These are phyloP conservation scores for Onygenales sp. DNA, from an alignment of 2,329 filamentous ascomycete species.

Conservation along the genomic window DNA sequence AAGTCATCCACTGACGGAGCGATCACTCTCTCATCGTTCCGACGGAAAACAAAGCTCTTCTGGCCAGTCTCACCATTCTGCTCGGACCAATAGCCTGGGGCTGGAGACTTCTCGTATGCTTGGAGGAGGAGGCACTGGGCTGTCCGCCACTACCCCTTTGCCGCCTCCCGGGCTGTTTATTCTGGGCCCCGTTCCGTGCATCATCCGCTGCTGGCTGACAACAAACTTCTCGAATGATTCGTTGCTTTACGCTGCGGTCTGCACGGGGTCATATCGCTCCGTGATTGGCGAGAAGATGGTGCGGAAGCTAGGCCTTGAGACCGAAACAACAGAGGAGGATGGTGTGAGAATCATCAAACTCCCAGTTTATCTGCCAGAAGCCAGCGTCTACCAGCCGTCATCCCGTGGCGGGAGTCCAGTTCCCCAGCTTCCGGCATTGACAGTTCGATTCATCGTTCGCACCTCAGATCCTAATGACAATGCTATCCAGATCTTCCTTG, in stretches of 20 bases:
- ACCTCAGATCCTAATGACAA: slow-evolving; percentile 41
- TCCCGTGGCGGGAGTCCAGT: slow-evolving; percentile 63
- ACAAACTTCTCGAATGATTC: slow-evolving; percentile 82
- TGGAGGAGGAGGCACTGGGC: slow-evolving; percentile 57
- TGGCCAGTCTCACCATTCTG: slow-evolving; percentile 68
- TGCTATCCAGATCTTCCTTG: slow-evolving; percentile 74
- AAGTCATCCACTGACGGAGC: slow-evolving; percentile 73
- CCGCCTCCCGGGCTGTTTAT: slow-evolving; percentile 75
- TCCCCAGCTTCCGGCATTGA: slow-evolving; percentile 73
- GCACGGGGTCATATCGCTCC: slow-evolving; percentile 83
- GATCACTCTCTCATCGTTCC: slow-evolving; percentile 87
- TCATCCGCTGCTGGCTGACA: slow-evolving; percentile 92
- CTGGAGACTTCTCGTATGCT: slow-evolving; percentile 59
- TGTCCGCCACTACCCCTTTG: slow-evolving; percentile 45
- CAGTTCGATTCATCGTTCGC: slow-evolving; percentile 66
- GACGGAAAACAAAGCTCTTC: slow-evolving; percentile 90
- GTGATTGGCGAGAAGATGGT: slow-evolving; percentile 68
- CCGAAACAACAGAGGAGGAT: slow-evolving; percentile 57
- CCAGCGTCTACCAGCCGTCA: slow-evolving; percentile 63
- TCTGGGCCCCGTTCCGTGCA: slow-evolving; percentile 80
- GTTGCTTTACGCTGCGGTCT: slow-evolving; percentile 82
- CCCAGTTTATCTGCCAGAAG: slow-evolving; percentile 82
- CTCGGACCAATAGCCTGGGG: slow-evolving; percentile 78
- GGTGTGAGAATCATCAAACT: slow-evolving; percentile 62
- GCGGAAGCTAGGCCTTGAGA: slow-evolving; percentile 60